Evolutionary conservation across 192 early-diverging fungal genomes (phyloP), one percentile per base, ranked within the genome.

Genomic region (Coemansia sp.): DNA sequence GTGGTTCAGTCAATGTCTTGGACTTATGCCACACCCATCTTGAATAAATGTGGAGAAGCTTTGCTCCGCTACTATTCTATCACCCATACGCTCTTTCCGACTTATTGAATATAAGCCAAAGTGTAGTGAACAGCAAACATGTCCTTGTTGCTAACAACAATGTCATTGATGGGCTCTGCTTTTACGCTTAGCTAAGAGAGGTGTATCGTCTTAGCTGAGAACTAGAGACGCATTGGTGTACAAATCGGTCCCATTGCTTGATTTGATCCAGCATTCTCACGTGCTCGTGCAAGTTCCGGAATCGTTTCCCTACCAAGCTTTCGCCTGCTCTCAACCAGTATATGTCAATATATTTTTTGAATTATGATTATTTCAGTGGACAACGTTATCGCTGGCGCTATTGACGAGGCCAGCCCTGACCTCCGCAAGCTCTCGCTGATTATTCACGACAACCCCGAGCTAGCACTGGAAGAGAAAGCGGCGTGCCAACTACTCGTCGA

Each of bases 401-500:
- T 77, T 31, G 69, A 63, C 55, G 58, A 39, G 27, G 69, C 55
- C 25, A 72, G 67, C 70, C 8, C 12, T 4, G 70, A 77, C 10
- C 76, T 77, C 14, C 76, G 76, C 62, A 59, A 37, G 51, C 67
- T 73, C 32, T 70, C 73, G 2, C 62, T 64, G 7, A 32, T 85
- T 79, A 85, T 91, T 58, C 88, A 90, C 57, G 85, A 82, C 48
- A 62, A 90, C 68, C 87, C 88, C 17, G 88, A 90, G 70, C 63
- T 87, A 25, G 81, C 78, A 6, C 66, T 84, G 29, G 38, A 87
- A 53, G 91, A 92, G 67, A 63, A 69, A 55, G 69, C 76, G 9
- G 93, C 94, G 2, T 86, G 88, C 69, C 69, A 78, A 1, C 44
- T 89, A 17, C 80, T 95, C 53, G 86, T 89, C 0, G 66, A 88